A percentile compares a stretch with the other conserved stretches of the same genome.
phyloP scores from a whole-genome alignment of 2,329 filamentous ascomycete genomes.

The Lecanicillium sp. region DNA sequence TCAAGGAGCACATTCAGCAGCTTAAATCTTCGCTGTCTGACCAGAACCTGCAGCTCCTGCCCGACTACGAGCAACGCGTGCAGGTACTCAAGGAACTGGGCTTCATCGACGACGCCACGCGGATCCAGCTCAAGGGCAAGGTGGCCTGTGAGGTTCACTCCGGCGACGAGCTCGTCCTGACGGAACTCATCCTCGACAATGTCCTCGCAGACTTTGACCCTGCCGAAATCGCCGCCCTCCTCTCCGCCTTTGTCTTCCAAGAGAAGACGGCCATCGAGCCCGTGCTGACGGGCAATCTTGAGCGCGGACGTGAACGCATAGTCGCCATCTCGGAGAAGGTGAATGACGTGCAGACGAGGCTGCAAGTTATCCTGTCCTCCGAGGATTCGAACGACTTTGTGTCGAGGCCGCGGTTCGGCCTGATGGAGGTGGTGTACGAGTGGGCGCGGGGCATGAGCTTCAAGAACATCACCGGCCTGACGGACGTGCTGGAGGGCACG shows the following conservation, averaged over 20 bases:
- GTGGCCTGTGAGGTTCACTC: slow-evolving; percentile 98
- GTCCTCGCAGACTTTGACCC: slow-evolving; percentile 92
- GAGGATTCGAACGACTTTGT: slow-evolving; percentile 94
- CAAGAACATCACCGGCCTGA: slow-evolving; percentile 93
- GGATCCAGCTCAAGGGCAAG: slow-evolving; percentile 95
- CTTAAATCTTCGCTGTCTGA: slow-evolving; percentile 87
- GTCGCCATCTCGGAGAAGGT: slow-evolving; percentile 88
- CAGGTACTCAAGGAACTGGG: slow-evolving; percentile 84
- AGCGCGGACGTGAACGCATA: slow-evolving; percentile 78
- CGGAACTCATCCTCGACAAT: slow-evolving; percentile 93
- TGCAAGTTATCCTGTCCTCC: slow-evolving; percentile 85
- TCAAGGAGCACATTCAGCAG: slow-evolving; percentile 86
- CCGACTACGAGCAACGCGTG: slow-evolving; percentile 94
- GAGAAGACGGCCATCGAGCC: slow-evolving; percentile 86
- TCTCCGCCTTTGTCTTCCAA: slow-evolving; percentile 95
- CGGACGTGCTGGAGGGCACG: slow-evolving; percentile 93
- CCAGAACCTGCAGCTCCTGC: slow-evolving; percentile 90
- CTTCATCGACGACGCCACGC: slow-evolving; percentile 81
- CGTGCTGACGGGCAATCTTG: slow-evolving; percentile 72
- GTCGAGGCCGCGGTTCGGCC: slow-evolving; percentile 77
- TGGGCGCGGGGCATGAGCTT: slow-evolving; percentile 98
- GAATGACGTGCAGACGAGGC: slow-evolving; percentile 78
- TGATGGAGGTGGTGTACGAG: slow-evolving; percentile 97
- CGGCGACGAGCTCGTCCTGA: slow-evolving; percentile 91
- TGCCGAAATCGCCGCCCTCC: slow-evolving; percentile 88